Percentiles rank a stretch among this genome's conserved stretches.
phyloP scores from a whole-genome alignment of 2,329 filamentous ascomycete genomes.

The Aspergillus thermomutatus region DNA sequence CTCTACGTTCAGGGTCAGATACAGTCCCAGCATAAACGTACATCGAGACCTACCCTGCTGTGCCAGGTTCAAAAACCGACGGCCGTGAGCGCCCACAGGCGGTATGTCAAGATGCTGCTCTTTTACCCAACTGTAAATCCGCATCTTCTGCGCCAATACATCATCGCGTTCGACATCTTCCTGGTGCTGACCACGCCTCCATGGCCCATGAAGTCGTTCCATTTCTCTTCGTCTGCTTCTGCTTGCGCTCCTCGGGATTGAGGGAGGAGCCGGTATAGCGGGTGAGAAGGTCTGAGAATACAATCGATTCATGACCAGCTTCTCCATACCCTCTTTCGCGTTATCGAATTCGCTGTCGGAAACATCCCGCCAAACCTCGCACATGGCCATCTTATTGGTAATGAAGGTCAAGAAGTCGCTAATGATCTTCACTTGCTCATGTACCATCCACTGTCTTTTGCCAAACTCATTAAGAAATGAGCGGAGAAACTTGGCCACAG shows the following conservation, averaged over 20 bases:
- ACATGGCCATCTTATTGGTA: slow-evolving; percentile 95
- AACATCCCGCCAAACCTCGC: slow-evolving; percentile 93
- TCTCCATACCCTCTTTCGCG: slow-evolving; percentile 97
- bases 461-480: slow-evolving; percentile 93
- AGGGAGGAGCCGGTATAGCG: slow-evolving; percentile 77
- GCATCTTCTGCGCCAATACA: slow-evolving; percentile 92
- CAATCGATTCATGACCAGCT: slow-evolving; percentile 95
- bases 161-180: slow-evolving; percentile 97
- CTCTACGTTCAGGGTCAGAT: slow-evolving; percentile 54
- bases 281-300: slow-evolving; percentile 97
- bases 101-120: slow-evolving; percentile 94
- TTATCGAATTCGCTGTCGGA: slow-evolving; percentile 98
- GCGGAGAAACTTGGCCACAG: slow-evolving; percentile 90
- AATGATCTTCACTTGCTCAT: slow-evolving; percentile 99
- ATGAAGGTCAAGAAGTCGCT: slow-evolving; percentile 96
- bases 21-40: not conserved
- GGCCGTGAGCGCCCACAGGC: slow-evolving; percentile 77
- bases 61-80: slow-evolving; percentile 81
- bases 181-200: slow-evolving; percentile 91
- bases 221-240: slow-evolving; percentile 66
- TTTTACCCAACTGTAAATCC: slow-evolving; percentile 91
- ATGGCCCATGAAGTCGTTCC: slow-evolving; percentile 69
- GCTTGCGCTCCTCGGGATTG: slow-evolving; percentile 55
- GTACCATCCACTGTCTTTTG: slow-evolving; percentile 99
- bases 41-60: slow-evolving; percentile 66